Base-by-base conservation (phyloP, 2,329 filamentous ascomycete species). In the Spiromastix sp. region DNA sequence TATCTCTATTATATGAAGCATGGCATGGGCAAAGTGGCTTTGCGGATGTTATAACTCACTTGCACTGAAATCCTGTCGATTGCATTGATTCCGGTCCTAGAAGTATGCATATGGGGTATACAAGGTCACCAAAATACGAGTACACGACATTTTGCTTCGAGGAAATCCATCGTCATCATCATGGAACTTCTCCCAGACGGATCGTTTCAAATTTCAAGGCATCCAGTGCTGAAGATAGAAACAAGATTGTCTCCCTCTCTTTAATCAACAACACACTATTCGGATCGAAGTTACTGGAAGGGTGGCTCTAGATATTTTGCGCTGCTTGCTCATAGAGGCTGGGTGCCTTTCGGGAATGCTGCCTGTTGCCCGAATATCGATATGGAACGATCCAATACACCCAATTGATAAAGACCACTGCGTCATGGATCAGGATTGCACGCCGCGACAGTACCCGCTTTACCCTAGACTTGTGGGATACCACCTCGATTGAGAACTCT, bases 361-460 rank as follows among this genome's bases (percentile, higher is more conserved):
- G 7, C 10, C 2, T 8, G 8, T n/a, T 41, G 38, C 19, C 39
- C 36, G 11, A 19, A 22, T 19, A 33, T 42, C 20, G 35, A 44
- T 27, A 32, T 44, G 10, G 42, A 40, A 38, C 42, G 13, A 33
- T 13, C n/a, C 42, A 44, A 19, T 18, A 13, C 18, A 28, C 39
- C 12, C 33, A 40, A 8, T 39, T 26, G 15, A 13, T 33, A 13
- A 41, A 41, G 17, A 18, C 15, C 20, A 43, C 40, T 2, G 9
- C 21, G 4, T 21, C 17, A 12, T 41, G 43, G 9, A 2, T 39
- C 11, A 39, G 33, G 15, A 17, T 38, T 16, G 39, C 32, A 20
- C 32, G 28, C 18, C 43, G 43, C 32, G 39, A 41, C 21, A 44
- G 43, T 33, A 44, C 43, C 26, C 42, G 42, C n/a, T 44, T 41